Conservation (phyloP, 192 early-diverging fungal species). For the Geranomyces michiganensis region DNA sequence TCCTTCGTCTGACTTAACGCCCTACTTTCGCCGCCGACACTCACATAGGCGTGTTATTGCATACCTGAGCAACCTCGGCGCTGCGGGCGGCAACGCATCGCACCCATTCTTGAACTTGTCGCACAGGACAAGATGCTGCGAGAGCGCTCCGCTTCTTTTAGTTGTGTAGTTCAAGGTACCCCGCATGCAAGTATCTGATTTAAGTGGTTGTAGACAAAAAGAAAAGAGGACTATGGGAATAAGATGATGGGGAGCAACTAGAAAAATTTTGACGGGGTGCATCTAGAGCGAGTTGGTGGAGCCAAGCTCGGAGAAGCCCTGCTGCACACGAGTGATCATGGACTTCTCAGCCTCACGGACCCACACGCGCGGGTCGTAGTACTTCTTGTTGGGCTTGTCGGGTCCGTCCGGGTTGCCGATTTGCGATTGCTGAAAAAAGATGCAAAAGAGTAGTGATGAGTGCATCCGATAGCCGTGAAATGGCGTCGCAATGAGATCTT, state of each 20-base stretch:
- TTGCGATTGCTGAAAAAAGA: conserved; percentile 63
- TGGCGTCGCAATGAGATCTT: no score
- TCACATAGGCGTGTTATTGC: conserved; percentile 20
- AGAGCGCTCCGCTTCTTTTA: conserved; percentile 57
- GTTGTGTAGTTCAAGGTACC: no score
- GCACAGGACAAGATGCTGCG: conserved; percentile 73
- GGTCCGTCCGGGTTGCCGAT: conserved; percentile 95
- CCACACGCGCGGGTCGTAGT: conserved; percentile 94
- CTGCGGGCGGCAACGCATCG: conserved; percentile 20
- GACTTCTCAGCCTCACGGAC: conserved; percentile 88
- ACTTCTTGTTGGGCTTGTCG: conserved; percentile 99
- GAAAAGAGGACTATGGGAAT: no score
- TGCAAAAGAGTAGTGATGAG: no score
- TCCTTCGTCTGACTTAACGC: no score
- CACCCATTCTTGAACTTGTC: conserved; percentile 77
- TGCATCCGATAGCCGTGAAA: no score
- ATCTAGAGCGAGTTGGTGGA: conserved; percentile 34
- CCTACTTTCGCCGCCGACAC: no score
- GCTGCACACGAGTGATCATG: conserved; percentile 80
- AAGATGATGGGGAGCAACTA: no score
- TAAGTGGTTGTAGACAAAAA: no score
- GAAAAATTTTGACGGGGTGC: not conserved
- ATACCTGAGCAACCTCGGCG: conserved; percentile 67
- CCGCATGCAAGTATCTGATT: no score
- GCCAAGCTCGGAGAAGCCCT: conserved; percentile 78